A percentile compares a stretch with the other conserved stretches of the same genome.
Conservation (phyloP, 805 yeast species). For the Hanseniaspora thailandica region DNA sequence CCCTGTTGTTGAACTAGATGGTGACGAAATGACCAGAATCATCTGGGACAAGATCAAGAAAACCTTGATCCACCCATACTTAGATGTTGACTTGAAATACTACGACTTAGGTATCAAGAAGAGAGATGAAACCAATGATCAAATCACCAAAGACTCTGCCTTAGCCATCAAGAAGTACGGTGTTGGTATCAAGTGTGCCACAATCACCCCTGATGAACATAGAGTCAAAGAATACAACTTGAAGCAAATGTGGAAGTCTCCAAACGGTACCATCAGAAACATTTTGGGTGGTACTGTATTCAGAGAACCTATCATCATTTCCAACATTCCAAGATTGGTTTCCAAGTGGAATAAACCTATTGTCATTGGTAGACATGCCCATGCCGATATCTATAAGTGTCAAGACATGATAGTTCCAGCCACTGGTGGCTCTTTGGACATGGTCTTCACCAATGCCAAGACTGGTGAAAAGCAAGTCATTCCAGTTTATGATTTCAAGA, state of each 20-base stretch:
- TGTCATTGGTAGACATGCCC: constrained; percentile 77
- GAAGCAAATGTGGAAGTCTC: constrained; percentile 76
- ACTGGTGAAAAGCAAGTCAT: constrained; percentile 31
- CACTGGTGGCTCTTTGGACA: constrained; percentile 50
- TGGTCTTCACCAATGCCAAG: constrained; percentile 53
- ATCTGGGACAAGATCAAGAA: constrained; percentile 68
- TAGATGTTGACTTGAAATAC: constrained; percentile 63
- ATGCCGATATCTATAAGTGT: constrained; percentile 76
- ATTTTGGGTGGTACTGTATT: constrained; percentile 74
- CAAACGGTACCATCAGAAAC: constrained; percentile 75
- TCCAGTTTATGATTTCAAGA: constrained; percentile 50
- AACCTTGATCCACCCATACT: constrained; percentile 53
- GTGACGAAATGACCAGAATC: constrained; percentile 80
- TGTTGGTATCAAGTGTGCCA: constrained; percentile 76
- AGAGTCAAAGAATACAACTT: constrained; percentile 63
- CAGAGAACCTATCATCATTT: constrained; percentile 72
- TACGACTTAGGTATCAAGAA: constrained; percentile 59
- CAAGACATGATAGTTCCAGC: constrained; percentile 58
- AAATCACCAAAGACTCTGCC: constrained; percentile 68
- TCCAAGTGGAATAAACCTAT: constrained; percentile 77
- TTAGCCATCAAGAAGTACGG: constrained; percentile 62
- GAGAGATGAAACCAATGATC: constrained; percentile 61
- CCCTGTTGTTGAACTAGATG: constrained; percentile 71
- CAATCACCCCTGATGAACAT: constrained; percentile 73
- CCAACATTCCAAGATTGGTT: constrained; percentile 62